Percentiles rank a stretch among this genome's conserved stretches.
These are phyloP conservation scores for Aspergillus kassunensis DNA, from an alignment of 495 filamentous ascomycete species.

Conservation along the genomic window DNA sequence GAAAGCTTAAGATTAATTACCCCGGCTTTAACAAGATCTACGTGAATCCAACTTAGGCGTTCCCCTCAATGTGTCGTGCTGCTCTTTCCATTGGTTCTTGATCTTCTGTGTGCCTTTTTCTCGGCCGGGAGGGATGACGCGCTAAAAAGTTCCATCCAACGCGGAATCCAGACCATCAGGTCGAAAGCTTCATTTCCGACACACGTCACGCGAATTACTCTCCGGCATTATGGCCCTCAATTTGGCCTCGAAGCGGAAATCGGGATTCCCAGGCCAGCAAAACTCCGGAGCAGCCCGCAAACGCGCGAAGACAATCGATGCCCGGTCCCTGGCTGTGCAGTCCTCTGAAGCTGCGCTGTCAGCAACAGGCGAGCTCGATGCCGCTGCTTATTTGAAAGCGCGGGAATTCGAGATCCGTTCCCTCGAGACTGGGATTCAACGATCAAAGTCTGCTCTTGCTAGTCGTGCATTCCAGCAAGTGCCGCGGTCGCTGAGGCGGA, in stretches of 20 bases:
- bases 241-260: conserved; percentile 32
- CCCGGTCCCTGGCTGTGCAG: conserved; percentile 70
- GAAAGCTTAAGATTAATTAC: conserved; percentile 18
- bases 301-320: conserved; percentile 64
- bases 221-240: conserved; percentile 34
- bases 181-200: background rate
- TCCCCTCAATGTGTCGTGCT: background rate
- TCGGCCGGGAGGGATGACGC: conserved; percentile 23
- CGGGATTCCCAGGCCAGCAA: conserved; percentile 15
- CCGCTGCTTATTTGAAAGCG: conserved; percentile 74
- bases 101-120: conserved; percentile 13
- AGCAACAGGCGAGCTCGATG: conserved; percentile 71
- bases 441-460: conserved; percentile 61
- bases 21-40: conserved; percentile 19
- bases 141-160: conserved; percentile 22
- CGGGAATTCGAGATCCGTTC: conserved; percentile 86
- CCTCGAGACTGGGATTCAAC: conserved; percentile 71
- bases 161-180: conserved; percentile 2
- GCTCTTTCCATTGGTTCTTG: conserved; percentile 18
- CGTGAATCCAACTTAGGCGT: conserved; percentile 14
- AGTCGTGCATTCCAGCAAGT: conserved; percentile 86
- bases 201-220: too few relatives aligned
- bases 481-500: conserved; percentile 73
- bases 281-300: conserved; percentile 42
- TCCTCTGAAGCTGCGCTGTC: conserved; percentile 64